phyloP scores from a whole-genome alignment of 345 rosid genomes.

The Cardiospermum halicacabum region DNA sequence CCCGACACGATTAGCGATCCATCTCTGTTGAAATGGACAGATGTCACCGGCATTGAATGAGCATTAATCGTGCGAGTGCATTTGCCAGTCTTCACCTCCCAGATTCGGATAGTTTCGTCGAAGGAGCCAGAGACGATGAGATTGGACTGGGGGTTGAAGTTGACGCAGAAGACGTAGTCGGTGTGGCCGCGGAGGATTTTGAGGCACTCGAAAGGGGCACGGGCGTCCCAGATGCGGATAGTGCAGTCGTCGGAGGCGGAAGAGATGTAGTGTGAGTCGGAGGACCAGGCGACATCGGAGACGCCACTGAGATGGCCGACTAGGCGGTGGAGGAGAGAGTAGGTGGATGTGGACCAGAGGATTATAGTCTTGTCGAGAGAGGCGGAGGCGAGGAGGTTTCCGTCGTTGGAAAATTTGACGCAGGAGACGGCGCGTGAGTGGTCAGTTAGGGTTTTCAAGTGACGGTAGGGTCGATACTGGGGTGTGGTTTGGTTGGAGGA shows the following conservation, averaged over 20 bases:
- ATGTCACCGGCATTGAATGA: conserved; percentile 76
- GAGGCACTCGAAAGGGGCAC: conserved; percentile 77
- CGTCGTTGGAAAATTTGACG: conserved; percentile 90
- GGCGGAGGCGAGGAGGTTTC: conserved; percentile 78
- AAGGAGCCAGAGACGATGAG: conserved; percentile 81
- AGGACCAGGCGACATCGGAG: conserved; percentile 93
- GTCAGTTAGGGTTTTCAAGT: conserved; percentile 48
- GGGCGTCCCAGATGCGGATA: conserved; percentile 94
- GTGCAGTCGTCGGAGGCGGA: conserved; percentile 92
- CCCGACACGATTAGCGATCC: conserved; percentile 93
- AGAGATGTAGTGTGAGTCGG: conserved; percentile 91
- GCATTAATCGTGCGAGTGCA: conserved; percentile 59
- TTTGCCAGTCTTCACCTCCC: conserved; percentile 92
- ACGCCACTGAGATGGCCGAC: conserved; percentile 77
- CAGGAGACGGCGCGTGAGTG: conserved; percentile 77
- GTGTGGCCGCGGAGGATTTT: conserved; percentile 79
- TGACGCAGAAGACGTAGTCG: conserved; percentile 79
- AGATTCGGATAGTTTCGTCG: conserved; percentile 80
- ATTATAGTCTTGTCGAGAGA: conserved; percentile 82
- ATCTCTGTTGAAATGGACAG: conserved; percentile 82
- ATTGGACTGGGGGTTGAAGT: conserved; percentile 84
- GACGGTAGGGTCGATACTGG: conserved; percentile 59
- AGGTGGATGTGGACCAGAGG: conserved; percentile 59
- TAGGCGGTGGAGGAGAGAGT: conserved; percentile 56
- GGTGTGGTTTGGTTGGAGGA: conserved; percentile 20